Conservation (phyloP, 2,329 filamentous ascomycete genomes). For the Trichoderma polysporum region DNA sequence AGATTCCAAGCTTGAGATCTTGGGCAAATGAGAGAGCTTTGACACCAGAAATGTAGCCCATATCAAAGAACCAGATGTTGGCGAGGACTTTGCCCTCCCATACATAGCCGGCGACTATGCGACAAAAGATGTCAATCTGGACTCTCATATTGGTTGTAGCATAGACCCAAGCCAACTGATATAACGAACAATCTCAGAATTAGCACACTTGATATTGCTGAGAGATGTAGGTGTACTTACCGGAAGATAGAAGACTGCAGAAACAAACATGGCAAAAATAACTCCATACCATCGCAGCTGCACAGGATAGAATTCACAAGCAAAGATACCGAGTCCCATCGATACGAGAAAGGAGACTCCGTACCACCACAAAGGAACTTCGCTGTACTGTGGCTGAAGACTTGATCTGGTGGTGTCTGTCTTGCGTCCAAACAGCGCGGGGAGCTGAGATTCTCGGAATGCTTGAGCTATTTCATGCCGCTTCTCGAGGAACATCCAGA, state of each 20-base stretch:
- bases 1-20: slow-evolving; percentile 48
- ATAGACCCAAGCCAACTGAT: slow-evolving; percentile 33
- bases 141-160: slow-evolving; percentile 46
- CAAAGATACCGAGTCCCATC: slow-evolving; percentile 31
- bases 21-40: slow-evolving; percentile 44
- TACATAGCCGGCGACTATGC: slow-evolving; percentile 46
- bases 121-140: slow-evolving; percentile 43
- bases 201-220: background rate
- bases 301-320: slow-evolving; percentile 33
- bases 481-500: slow-evolving; percentile 35
- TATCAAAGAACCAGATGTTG: slow-evolving; percentile 41
- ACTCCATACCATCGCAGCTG: slow-evolving; percentile 37
- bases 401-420: slow-evolving; percentile 6
- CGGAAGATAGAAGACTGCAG: slow-evolving; percentile 32
- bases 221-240: slow-evolving; percentile 21
- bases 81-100: slow-evolving; percentile 43
- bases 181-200: background rate
- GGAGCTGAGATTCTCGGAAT: background rate
- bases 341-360: slow-evolving; percentile 22
- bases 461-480: slow-evolving; percentile 26
- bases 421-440: slow-evolving; percentile 1
- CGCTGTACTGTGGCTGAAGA: slow-evolving; percentile 24
- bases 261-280: slow-evolving; percentile 30
- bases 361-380: slow-evolving; percentile 33
- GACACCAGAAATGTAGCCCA: slow-evolving; percentile 42